phyloP scores from a whole-genome alignment of 1,139 yeast genomes.

The Yamadazyma mexicana region DNA sequence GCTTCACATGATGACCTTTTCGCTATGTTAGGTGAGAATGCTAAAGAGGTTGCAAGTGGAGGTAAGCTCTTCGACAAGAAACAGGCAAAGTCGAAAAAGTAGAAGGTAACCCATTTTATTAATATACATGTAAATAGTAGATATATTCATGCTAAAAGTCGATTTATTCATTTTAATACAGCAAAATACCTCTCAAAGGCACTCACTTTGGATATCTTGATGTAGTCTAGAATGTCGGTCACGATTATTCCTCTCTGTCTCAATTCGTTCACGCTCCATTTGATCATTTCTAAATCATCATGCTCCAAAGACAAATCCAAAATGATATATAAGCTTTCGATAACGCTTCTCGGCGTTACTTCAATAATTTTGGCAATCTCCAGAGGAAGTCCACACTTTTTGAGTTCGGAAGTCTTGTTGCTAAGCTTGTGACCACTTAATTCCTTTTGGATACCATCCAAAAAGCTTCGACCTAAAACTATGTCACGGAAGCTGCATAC shows the following conservation, averaged over 20 bases:
- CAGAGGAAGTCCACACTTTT: neutral
- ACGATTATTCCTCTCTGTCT: slow-evolving; percentile 29
- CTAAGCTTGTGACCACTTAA: neutral
- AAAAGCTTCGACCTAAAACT: slow-evolving; percentile 1
- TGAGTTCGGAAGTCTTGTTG: neutral
- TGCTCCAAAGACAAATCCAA: slow-evolving; percentile 23
- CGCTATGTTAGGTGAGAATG: slow-evolving; percentile 63
- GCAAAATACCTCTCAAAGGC: neutral
- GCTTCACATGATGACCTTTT: slow-evolving; percentile 49
- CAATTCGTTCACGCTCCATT: slow-evolving; percentile 38
- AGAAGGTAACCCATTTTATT: slow-evolving; percentile 15
- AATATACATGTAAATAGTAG: slow-evolving; percentile 18
- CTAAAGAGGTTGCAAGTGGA: slow-evolving; percentile 62
- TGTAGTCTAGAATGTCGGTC: slow-evolving; percentile 18
- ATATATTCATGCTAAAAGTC: no score
- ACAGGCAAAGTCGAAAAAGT: slow-evolving; percentile 29
- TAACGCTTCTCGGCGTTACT: slow-evolving; percentile 6
- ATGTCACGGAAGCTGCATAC: neutral
- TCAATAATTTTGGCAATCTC: neutral
- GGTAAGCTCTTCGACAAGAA: slow-evolving; percentile 59
- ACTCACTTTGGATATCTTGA: neutral
- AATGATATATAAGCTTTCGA: slow-evolving; percentile 9
- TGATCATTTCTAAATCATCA: slow-evolving; percentile 22
- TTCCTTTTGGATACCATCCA: neutral
- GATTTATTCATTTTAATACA: slow-evolving; percentile 3